These are phyloP conservation scores for Colletotrichum liaoningense DNA, from an alignment of 2,329 filamentous ascomycete genomes.

Conservation along the genomic window DNA sequence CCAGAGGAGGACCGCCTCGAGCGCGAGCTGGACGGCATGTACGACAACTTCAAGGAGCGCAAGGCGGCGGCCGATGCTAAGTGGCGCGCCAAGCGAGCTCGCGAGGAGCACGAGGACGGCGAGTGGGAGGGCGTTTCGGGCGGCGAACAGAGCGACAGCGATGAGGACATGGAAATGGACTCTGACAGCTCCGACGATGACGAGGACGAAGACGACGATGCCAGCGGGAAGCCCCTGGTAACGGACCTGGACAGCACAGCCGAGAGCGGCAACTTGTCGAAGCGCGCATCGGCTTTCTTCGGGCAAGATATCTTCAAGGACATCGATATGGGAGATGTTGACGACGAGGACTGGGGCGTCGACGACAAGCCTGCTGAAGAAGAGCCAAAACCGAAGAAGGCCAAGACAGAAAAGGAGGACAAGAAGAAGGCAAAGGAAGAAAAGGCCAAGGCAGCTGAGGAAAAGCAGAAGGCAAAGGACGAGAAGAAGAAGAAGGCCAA, in stretches of 20 bases:
- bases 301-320: conserved; percentile 94
- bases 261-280: conserved; percentile 75
- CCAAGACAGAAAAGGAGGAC: conserved; percentile 21
- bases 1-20: conserved; percentile 83
- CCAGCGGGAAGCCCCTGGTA: conserved; percentile 45
- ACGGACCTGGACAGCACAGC: conserved; percentile 55
- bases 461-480: conserved; percentile 15
- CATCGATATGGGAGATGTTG: conserved; percentile 58
- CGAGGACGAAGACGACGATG: conserved; percentile 39
- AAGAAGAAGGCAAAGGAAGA: conserved; percentile 41
- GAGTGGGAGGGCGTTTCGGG: conserved; percentile 93
- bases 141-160: conserved; percentile 71
- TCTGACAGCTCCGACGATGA: conserved; percentile 62
- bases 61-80: conserved; percentile 87
- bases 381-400: conserved; percentile 20
- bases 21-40: conserved; percentile 86
- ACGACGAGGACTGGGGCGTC: conserved; percentile 44
- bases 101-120: conserved; percentile 83
- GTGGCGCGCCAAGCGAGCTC: conserved; percentile 88
- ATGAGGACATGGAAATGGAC: conserved; percentile 63
- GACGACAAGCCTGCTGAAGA: conserved; percentile 42
- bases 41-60: conserved; percentile 84
- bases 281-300: conserved; percentile 89
- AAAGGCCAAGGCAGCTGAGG: conserved; percentile 43
- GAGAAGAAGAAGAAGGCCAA: conserved; percentile 43